These are phyloP conservation scores for Rhodocollybia butyracea DNA, from an alignment of 768 basidiomycete genomes.

Conservation along the genomic window DNA sequence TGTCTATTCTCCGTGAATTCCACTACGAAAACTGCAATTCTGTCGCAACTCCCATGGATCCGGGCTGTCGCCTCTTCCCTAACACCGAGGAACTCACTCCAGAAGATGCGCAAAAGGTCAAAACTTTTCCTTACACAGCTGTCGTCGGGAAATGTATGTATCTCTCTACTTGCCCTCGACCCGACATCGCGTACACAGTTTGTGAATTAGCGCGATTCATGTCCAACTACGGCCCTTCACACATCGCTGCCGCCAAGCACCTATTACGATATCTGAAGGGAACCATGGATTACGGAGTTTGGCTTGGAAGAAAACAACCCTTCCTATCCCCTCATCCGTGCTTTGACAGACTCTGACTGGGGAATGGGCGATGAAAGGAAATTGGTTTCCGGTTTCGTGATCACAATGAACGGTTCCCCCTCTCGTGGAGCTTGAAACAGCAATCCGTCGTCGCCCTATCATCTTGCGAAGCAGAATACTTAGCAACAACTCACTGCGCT, in stretches of 20 bases:
- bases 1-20: background rate
- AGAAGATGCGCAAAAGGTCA: no score
- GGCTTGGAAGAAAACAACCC: background rate
- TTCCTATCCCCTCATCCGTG: conserved; percentile 4
- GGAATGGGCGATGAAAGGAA: conserved; percentile 12
- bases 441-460: no score
- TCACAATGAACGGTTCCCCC: no score
- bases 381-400: conserved; percentile 28
- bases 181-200: no score
- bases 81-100: conserved; percentile 1
- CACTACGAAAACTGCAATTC: background rate
- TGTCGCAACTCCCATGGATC: conserved; percentile 8
- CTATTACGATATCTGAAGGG: conserved; percentile 12
- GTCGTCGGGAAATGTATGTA: no score
- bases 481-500: no score
- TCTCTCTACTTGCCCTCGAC: no score
- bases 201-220: no score
- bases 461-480: no score
- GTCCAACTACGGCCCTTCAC: background rate
- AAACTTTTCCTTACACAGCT: no score
- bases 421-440: no score
- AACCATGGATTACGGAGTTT: conserved; percentile 1
- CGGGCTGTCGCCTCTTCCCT: background rate
- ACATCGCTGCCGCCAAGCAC: conserved; percentile 1
- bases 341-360: conserved; percentile 15